Evolutionary conservation across 163 green algal species (phyloP).

Genomic region (Prototheca wickerhamii): DNA sequence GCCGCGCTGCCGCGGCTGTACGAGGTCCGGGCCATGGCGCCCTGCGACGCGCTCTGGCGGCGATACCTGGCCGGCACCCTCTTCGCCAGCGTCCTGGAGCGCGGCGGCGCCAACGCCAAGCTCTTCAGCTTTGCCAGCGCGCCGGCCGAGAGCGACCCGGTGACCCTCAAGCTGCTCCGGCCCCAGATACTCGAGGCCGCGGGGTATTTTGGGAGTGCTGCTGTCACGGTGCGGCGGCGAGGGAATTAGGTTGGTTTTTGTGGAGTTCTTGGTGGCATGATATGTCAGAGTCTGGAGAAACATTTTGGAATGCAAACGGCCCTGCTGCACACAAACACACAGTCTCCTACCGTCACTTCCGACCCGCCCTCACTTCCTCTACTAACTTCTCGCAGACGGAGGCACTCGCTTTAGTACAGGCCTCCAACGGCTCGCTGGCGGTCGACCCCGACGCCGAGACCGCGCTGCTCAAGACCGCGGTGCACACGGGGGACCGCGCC

Average conservation of each 20-base stretch:
- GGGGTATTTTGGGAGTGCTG: no score
- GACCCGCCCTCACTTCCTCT: background rate
- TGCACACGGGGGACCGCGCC: slow-evolving; percentile 8
- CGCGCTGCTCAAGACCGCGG: slow-evolving; percentile 16
- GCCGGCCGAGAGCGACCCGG: no score
- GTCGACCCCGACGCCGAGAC: slow-evolving; percentile 25
- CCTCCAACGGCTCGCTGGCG: background rate
- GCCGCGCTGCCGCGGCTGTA: slow-evolving; percentile 12
- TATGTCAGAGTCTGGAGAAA: no score
- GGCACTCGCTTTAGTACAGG: slow-evolving; percentile 1
- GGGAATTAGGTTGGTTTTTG: no score
- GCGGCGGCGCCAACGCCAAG: no score
- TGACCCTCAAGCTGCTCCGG: no score
- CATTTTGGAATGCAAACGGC: no score
- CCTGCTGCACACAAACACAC: no score
- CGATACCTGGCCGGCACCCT: slow-evolving; percentile 9
- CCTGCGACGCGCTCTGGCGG: slow-evolving; percentile 17
- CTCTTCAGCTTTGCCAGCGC: background rate
- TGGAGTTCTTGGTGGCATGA: no score
- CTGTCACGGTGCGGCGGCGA: no score
- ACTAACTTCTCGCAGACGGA: background rate
- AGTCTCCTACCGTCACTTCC: no score
- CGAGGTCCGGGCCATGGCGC: slow-evolving; percentile 10
- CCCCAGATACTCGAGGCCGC: no score
- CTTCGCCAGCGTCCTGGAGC: background rate